Evolutionary conservation across 108 stramenopile species (phyloP).

Genomic region (Cylindrotheca fusiformis): DNA sequence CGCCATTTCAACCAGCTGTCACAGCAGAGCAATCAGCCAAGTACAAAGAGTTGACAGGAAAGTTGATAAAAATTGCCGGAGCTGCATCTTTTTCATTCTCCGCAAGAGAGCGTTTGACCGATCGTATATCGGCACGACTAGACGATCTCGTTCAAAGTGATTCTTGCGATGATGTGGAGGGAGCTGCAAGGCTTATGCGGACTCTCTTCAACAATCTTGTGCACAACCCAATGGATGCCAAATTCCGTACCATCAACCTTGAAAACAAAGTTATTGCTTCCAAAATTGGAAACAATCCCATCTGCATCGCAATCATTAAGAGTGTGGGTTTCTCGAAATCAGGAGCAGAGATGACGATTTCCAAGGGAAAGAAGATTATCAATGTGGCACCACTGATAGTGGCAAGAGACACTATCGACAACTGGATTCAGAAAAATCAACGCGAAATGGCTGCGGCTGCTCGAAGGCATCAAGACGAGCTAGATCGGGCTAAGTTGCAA

Average conservation of each 20-base stretch:
- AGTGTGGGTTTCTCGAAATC: slow-evolving; percentile 58
- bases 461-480: slow-evolving; percentile 66
- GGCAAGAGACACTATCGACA: slow-evolving; percentile 76
- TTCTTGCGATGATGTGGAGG: slow-evolving; percentile 66
- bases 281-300: slow-evolving; percentile 47
- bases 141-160: slow-evolving; percentile 64
- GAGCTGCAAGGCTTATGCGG: slow-evolving; percentile 60
- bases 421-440: slow-evolving; percentile 77
- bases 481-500: slow-evolving; percentile 41
- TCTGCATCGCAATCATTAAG: slow-evolving; percentile 60
- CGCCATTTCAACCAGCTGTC: slow-evolving; percentile 59
- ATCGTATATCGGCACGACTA: slow-evolving; percentile 44
- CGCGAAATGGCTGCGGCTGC: slow-evolving; percentile 65
- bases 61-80: slow-evolving; percentile 66
- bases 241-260: slow-evolving; percentile 76
- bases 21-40: slow-evolving; percentile 51
- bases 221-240: slow-evolving; percentile 59
- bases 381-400: slow-evolving; percentile 74
- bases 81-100: slow-evolving; percentile 76
- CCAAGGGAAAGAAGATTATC: slow-evolving; percentile 61
- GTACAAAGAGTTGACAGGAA: slow-evolving; percentile 61
- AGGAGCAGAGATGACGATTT: slow-evolving; percentile 43
- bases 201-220: slow-evolving; percentile 73
- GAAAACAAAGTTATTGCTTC: slow-evolving; percentile 67
- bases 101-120: slow-evolving; percentile 67